Evolutionary conservation across 805 yeast species (phyloP), one percentile per base, ranked within the genome.

Genomic region (Pichia pseudocactophila): DNA sequence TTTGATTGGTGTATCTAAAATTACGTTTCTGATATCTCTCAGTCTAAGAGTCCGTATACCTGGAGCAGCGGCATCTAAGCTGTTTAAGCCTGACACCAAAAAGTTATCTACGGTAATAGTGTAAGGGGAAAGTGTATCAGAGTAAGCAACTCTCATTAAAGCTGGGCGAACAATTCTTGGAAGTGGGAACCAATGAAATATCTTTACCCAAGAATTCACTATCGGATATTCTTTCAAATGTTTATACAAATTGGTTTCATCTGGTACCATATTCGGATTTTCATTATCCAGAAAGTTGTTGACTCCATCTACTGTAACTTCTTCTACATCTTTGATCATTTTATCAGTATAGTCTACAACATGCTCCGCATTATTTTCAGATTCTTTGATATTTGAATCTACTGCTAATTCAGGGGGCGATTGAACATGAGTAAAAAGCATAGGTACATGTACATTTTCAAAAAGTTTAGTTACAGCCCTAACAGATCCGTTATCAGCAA

Each of bases 61-160:
- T 3, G 95, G 95, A 17, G 76, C 63, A 34, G 63, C 56, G 45
- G 60, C 57, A 53, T 88, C 96, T 34, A 86, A 63, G 30, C 66
- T 56, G 44, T 56, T 58, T 51, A 88, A 72, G 20, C 13, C 18
- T 26, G 64, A 52, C 50, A 82, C 81, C n/a, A 80, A 69, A 26
- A 65, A 58, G 40, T 65, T 68, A 58, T 84, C 84, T 19, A 71
- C 31, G 6, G 45, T 36, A 22, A 34, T 42, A 2, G 62, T 54
- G 43, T 52, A 57, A 12, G 35, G 30, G 41, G 48, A 50, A 18
- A 55, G 20, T 9, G 37, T 20, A 16, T 53, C 48, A 2, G 62
- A 55, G 40, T 53, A 57, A 3, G 59, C 62, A 40, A 51, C 28
- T 22, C 43, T 41, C 44, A 43, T 51, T 36, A 61, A 22, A 16